phyloP scores from a whole-genome alignment of 495 filamentous ascomycete genomes.

The Immersiella caudata region DNA sequence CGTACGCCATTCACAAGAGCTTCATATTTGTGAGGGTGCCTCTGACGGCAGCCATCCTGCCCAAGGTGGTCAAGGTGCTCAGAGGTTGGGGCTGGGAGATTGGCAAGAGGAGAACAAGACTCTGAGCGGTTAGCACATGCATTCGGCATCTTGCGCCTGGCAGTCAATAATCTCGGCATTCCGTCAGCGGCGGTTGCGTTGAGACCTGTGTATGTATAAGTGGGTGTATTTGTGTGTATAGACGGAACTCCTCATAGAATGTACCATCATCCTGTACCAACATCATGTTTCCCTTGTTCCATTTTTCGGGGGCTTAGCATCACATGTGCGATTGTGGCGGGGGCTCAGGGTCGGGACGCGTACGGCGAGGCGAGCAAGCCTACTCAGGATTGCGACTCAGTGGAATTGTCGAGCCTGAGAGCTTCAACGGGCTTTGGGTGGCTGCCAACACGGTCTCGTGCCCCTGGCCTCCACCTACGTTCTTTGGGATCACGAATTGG shows the following conservation, averaged over 20 bases:
- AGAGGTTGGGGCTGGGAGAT: conserved; percentile 77
- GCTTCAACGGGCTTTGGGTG: too few species aligned
- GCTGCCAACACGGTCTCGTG: too few species aligned
- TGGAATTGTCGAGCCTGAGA: too few species aligned
- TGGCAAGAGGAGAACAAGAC: conserved; percentile 46
- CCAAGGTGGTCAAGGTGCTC: conserved; percentile 86
- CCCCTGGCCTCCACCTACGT: too few species aligned
- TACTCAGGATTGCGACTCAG: neutral
- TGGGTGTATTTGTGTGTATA: conserved; percentile 6
- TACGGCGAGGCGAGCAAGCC: neutral
- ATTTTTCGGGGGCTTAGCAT: neutral
- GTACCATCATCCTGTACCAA: conserved; percentile 19
- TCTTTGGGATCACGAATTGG: too few species aligned
- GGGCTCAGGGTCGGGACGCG: neutral
- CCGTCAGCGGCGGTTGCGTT: conserved; percentile 18
- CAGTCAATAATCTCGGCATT: conserved; percentile 17
- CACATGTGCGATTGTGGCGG: neutral
- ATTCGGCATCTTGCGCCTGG: neutral
- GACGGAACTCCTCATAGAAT: conserved; percentile 30
- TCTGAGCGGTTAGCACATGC: neutral
- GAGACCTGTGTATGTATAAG: neutral
- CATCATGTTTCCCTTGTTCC: neutral
- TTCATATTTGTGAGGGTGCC: conserved; percentile 95
- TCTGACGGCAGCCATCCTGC: conserved; percentile 82
- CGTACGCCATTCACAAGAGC: conserved; percentile 97